Evolutionary conservation across 345 rosid genomes (phyloP).

Genomic region (Murraya koenigii): DNA sequence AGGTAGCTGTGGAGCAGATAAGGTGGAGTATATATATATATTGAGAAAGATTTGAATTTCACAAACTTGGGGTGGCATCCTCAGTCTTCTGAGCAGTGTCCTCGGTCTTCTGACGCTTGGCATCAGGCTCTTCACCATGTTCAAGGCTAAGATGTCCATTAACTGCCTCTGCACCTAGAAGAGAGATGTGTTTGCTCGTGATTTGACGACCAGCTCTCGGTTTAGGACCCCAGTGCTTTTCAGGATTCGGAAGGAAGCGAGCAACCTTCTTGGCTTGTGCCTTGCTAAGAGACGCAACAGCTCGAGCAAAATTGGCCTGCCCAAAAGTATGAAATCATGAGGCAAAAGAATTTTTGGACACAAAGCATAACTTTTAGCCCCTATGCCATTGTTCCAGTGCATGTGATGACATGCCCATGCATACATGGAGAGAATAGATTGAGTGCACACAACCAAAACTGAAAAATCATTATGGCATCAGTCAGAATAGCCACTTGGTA

Average conservation of each 20-base stretch:
- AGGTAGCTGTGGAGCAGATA: not conserved
- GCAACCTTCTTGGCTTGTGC: constrained; percentile 91
- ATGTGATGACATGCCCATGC: too few relatives aligned
- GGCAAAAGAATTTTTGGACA: constrained; percentile 1
- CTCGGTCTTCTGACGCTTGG: constrained; percentile 47
- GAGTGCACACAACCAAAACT: not conserved
- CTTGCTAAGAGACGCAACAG: constrained; percentile 86
- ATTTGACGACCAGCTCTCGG: constrained; percentile 92
- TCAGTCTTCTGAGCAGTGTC: constrained; percentile 33
- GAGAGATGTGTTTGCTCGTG: constrained; percentile 92
- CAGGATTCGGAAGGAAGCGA: constrained; percentile 93
- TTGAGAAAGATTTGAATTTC: not conserved
- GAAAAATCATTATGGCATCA: not conserved
- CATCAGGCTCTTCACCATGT: constrained; percentile 40
- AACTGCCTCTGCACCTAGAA: constrained; percentile 86
- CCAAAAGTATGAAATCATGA: constrained; percentile 1
- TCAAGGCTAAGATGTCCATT: constrained; percentile 62
- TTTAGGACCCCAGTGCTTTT: constrained; percentile 99
- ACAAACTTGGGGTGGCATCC: constrained; percentile 19
- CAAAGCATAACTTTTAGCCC: not conserved
- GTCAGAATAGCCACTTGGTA: not conserved
- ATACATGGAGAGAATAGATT: not conserved
- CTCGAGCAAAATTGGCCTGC: constrained; percentile 93
- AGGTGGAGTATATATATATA: not conserved
- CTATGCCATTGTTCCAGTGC: not conserved